Evolutionary conservation across 116 monocot genomes (phyloP), one percentile per base, ranked within the genome.

Genomic region (Papilionanthe hybrid): DNA sequence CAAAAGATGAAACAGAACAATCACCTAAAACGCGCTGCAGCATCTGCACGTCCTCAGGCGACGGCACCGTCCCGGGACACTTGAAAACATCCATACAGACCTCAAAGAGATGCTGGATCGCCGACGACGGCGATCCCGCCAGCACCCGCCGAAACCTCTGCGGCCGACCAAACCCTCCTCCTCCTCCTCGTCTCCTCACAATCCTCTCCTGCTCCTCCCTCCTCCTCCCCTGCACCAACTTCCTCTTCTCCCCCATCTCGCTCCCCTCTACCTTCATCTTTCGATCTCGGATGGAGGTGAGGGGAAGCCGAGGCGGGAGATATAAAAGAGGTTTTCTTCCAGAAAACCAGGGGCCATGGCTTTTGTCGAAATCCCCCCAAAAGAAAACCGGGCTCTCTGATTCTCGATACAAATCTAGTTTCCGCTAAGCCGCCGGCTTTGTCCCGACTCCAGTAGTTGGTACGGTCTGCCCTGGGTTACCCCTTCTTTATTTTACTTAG

Each of bases 271-370:
- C 18, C 50, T 82, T 77, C 82, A 68, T 77, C 37, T 1, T n/a
- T 69, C 69, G 32, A 69, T 30, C 69, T 32, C 32, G 37, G 22
- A 69, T 32, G 30, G 1, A 17, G 27, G 0, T 32, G 41, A 42
- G 3, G 0, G 66, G 69, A 49, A 48, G 9, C 32, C 53, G 49
- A 20, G 42, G 75, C 37, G 23, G 23, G 19, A 30, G 45, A 32
- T 29, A 60, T 57, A 75, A 37, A 30, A 75, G 69, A 69, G 69
- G 69, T 60, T 69, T 69, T 69, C 32, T 69, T 15, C 32, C 4
- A 30, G 30, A 81, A 69, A 75, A 81, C 81, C 75, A 75, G 60
- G 81, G 81, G 81, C 81, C 81, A 75, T 81, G 81, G 29, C 13
- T 37, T 69, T 13, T 32, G 69, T 5, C 4, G 32, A 69, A 3